Conservation (phyloP, 139 green algal species). For the Chlorella sorokiniana region DNA sequence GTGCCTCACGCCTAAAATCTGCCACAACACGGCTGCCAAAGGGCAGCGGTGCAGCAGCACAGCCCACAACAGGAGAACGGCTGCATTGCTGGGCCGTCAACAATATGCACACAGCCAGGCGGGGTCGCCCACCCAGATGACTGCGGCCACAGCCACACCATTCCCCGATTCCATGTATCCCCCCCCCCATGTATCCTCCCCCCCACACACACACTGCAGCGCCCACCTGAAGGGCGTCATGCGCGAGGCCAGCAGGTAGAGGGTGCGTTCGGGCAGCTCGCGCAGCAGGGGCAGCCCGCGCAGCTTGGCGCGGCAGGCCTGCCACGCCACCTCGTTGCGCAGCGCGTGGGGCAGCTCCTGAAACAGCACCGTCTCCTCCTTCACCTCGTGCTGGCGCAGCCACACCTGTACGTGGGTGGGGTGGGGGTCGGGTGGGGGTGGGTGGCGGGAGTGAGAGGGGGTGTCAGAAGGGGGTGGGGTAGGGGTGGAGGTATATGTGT, state of each 20-base stretch:
- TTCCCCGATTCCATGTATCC: too few species aligned
- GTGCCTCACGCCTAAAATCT: background rate
- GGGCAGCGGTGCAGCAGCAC: background rate
- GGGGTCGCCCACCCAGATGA: background rate
- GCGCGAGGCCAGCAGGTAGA: conserved; percentile 36
- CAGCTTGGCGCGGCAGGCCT: background rate
- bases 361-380: conserved; percentile 41
- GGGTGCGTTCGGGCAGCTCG: conserved; percentile 27
- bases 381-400: conserved; percentile 39
- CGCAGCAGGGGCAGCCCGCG: conserved; percentile 28
- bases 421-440: background rate
- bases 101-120: background rate
- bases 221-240: conserved; percentile 20
- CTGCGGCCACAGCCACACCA: too few species aligned
- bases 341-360: conserved; percentile 39
- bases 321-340: conserved; percentile 41
- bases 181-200: too few species aligned
- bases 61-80: background rate
- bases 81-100: background rate
- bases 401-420: conserved; percentile 30
- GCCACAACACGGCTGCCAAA: background rate
- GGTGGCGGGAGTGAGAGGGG: background rate
- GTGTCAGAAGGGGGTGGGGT: background rate
- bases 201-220: background rate
- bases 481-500: background rate